Evolutionary conservation across 1,284 basidiomycete genomes (phyloP), one percentile per base, ranked within the genome.

Genomic region (Thelephora terrestris): DNA sequence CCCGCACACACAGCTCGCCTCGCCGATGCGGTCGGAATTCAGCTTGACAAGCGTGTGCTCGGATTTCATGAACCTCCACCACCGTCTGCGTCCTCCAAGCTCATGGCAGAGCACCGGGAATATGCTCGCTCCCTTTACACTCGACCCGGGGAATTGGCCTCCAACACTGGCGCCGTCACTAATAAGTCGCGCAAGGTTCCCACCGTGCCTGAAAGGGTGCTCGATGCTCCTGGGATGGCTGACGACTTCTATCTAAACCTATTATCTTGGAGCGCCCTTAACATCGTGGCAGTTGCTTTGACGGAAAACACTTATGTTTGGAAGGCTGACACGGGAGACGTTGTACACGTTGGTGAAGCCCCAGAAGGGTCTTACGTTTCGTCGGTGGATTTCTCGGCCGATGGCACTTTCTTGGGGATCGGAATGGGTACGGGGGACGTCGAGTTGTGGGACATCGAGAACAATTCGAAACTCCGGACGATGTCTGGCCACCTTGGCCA

Each of bases 201-300:
- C 0, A 91, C 82, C 0, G 83, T 80, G 52, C 92, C 86, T 0
- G 91, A 96, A 58, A 78, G 91, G 21, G 91, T 97, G 2, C 75
- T 99, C 10, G 96, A 99, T 59, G 96, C 96, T 0, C 93, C 94
- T 0, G 91, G 90, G 1, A 87, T 97, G 71, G 78, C 88, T 5
- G 92, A 98, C 57, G 96, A 99, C 66, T 99, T 96, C 65, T 99
- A 99, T 64, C 81, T 97, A 58, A 99, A 99, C 64, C 73, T 99
- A 32, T 68, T 98, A 49, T 79, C 85, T 39, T 99, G 95, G 95
- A 88, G 86, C 34, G 75, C 75, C 27, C 78, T 79, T 50, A 98
- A 99, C 65, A 71, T 85, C 29, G 79, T 98, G 4, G 91, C 88
- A 1, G 92, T 97, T 50, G 93, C 88, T 0, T 76, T 97, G 3